These are phyloP conservation scores for Colletotrichum eremochloae DNA, from an alignment of 2,329 filamentous ascomycete genomes.

Conservation along the genomic window DNA sequence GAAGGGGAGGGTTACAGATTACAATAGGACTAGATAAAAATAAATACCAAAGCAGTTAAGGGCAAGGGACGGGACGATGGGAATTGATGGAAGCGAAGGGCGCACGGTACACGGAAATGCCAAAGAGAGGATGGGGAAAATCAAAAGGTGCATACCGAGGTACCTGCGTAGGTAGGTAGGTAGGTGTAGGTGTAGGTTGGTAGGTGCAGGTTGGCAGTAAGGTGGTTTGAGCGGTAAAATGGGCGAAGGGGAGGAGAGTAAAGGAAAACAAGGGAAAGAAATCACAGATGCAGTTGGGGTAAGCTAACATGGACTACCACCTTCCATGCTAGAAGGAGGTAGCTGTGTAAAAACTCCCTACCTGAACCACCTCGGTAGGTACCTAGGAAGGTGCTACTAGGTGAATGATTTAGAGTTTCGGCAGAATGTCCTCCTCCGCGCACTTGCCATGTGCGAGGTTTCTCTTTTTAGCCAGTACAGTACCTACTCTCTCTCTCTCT, in stretches of 20 bases:
- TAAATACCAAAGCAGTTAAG: not conserved
- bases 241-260: slow-evolving; percentile 19
- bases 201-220: not conserved
- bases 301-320: no score
- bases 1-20: no score
- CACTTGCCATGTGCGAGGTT: slow-evolving; percentile 29
- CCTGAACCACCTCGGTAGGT: not conserved
- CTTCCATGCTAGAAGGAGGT: no score
- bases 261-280: no score
- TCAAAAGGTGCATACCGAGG: slow-evolving; percentile 1
- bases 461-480: slow-evolving; percentile 4
- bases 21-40: not conserved
- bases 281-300: no score
- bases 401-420: slow-evolving; percentile 29
- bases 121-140: slow-evolving; percentile 39
- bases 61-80: slow-evolving; percentile 8
- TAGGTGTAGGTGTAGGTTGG: no score
- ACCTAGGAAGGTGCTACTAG: not conserved
- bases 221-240: not conserved
- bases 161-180: no score
- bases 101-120: slow-evolving; percentile 34
- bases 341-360: no score
- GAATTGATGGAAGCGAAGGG: slow-evolving; percentile 28
- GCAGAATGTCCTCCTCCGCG: slow-evolving; percentile 18
- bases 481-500: no score